phyloP scores from a whole-genome alignment of 2,329 filamentous ascomycete genomes.

The Trichoderma sp. region DNA sequence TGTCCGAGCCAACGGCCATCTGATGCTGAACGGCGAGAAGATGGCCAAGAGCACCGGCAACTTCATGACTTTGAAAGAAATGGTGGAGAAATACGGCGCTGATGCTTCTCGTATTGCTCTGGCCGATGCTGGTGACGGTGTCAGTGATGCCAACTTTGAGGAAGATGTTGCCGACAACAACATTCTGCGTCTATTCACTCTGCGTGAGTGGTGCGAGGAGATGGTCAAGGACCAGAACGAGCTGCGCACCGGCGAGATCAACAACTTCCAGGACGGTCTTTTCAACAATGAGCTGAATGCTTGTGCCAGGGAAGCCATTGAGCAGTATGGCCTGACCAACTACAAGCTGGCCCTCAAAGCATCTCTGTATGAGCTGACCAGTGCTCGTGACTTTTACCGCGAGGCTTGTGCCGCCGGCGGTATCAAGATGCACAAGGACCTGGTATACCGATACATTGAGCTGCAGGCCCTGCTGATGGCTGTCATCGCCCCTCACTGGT shows the following conservation, averaged over 20 bases:
- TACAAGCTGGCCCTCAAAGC: conserved; percentile 83
- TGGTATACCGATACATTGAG: conserved; percentile 80
- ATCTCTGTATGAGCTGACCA: conserved; percentile 87
- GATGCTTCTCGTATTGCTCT: conserved; percentile 90
- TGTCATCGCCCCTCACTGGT: conserved; percentile 89
- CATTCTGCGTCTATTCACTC: conserved; percentile 79
- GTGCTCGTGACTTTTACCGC: conserved; percentile 86
- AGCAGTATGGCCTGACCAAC: conserved; percentile 77
- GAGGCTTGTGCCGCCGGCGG: conserved; percentile 77
- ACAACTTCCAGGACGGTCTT: conserved; percentile 81
- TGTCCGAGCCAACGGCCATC: conserved; percentile 87
- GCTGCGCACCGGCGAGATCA: conserved; percentile 75
- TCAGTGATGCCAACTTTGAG: conserved; percentile 96
- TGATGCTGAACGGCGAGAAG: conserved; percentile 95
- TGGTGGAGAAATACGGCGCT: conserved; percentile 89
- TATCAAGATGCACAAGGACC: conserved; percentile 83
- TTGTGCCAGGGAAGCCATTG: conserved; percentile 75
- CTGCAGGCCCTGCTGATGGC: conserved; percentile 81
- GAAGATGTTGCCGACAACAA: conserved; percentile 91
- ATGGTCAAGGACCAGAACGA: conserved; percentile 67
- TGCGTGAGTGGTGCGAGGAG: conserved; percentile 93
- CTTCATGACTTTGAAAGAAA: conserved; percentile 87
- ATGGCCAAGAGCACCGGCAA: conserved; percentile 98
- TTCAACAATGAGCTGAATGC: conserved; percentile 94
- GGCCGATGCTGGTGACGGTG: conserved; percentile 91